phyloP scores from a whole-genome alignment of 306 rosid species.

The Gynostemma pentaphyllum region DNA sequence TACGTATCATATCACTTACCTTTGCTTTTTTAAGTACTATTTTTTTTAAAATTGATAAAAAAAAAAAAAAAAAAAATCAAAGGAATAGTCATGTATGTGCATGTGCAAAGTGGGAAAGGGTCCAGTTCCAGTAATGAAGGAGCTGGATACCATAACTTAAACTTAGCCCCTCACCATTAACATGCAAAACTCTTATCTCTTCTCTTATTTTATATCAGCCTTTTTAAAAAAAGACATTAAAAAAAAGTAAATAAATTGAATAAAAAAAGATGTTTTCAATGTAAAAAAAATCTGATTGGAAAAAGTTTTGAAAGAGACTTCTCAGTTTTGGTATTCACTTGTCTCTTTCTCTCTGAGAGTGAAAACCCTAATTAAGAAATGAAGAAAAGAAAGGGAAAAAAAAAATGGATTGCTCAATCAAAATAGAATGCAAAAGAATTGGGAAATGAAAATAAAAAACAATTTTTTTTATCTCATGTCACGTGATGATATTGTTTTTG shows the following conservation, averaged over 20 bases:
- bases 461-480: too few species aligned
- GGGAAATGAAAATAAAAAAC: too few species aligned
- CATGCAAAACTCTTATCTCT: constrained; percentile 11
- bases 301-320: background rate
- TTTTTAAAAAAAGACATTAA: constrained; percentile 19
- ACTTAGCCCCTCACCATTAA: background rate
- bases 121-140: background rate
- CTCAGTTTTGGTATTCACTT: background rate
- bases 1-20: too few species aligned
- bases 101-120: constrained; percentile 11
- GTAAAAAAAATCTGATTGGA: background rate
- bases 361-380: background rate
- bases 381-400: background rate
- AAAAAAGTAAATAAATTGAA: background rate
- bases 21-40: too few species aligned
- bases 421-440: too few species aligned
- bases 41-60: too few species aligned
- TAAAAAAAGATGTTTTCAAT: background rate
- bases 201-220: too few species aligned
- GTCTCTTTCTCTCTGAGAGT: background rate
- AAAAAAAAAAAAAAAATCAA: too few species aligned
- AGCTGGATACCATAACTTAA: constrained; percentile 2
- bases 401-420: too few species aligned
- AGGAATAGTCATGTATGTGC: constrained; percentile 4
- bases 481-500: too few species aligned